Evolutionary conservation across 1,284 basidiomycete genomes (phyloP).

Genomic region (Paramarasmius palmivorus): DNA sequence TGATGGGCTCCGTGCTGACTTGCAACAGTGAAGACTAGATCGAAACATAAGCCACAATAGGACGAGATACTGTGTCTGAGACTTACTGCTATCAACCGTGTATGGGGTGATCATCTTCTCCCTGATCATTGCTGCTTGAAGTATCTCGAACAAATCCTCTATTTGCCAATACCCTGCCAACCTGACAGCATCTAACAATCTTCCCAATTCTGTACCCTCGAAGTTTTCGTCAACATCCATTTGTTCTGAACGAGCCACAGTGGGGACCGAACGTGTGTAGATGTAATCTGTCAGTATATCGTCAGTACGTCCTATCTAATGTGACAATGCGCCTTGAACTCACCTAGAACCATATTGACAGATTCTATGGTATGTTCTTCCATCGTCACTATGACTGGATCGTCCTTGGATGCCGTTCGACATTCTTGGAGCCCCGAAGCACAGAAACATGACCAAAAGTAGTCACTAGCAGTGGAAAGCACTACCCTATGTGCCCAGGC

Average conservation of each 20-base stretch:
- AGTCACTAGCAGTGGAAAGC: slow-evolving; percentile 28
- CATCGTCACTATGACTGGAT: slow-evolving; percentile 18
- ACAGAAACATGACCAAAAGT: slow-evolving; percentile 31
- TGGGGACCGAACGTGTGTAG: not conserved
- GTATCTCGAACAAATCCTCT: not conserved
- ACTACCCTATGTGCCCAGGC: slow-evolving; percentile 33
- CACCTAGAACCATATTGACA: slow-evolving; percentile 24
- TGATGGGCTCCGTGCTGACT: not conserved
- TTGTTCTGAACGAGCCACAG: not conserved
- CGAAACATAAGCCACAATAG: not conserved
- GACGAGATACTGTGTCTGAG: too few species aligned
- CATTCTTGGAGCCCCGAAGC: slow-evolving; percentile 21
- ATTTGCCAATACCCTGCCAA: not conserved
- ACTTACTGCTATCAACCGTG: not conserved
- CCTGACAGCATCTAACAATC: not conserved
- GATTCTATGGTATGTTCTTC: slow-evolving; percentile 15
- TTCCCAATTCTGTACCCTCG: not conserved
- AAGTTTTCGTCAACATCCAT: not conserved
- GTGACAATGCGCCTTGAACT: not conserved
- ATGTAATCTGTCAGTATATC: not conserved
- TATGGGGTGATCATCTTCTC: not conserved
- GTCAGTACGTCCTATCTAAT: not conserved
- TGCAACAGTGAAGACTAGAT: not conserved
- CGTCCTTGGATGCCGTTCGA: slow-evolving; percentile 15
- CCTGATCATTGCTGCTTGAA: not conserved